These are phyloP conservation scores for Fusarium sp. DNA, from an alignment of 2,329 filamentous ascomycete species.

Conservation along the genomic window DNA sequence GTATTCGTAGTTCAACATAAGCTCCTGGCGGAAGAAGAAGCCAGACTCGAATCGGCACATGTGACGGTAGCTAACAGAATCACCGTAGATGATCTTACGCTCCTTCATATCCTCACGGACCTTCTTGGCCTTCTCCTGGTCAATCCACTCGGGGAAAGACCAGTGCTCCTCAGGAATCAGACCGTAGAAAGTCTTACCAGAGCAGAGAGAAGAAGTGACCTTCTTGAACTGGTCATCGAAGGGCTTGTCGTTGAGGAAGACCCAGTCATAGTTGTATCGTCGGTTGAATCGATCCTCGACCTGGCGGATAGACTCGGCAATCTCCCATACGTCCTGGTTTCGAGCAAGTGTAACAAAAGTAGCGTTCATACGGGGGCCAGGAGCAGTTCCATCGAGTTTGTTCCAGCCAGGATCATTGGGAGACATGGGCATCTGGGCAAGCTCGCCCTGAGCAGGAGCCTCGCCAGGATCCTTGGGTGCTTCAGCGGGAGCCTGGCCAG, in stretches of 20 bases:
- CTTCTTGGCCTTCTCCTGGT: constrained; percentile 90
- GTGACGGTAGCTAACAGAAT: constrained; percentile 96
- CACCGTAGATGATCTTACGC: constrained; percentile 97
- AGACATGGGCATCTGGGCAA: constrained; percentile 56
- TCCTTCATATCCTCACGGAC: constrained; percentile 94
- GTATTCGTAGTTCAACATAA: constrained; percentile 98
- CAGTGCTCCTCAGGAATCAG: constrained; percentile 92
- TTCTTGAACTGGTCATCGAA: constrained; percentile 96
- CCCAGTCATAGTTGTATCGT: constrained; percentile 98
- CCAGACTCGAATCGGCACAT: constrained; percentile 99
- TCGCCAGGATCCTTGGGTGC: constrained; percentile 34
- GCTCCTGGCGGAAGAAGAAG: constrained; percentile 96
- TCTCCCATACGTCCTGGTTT: constrained; percentile 96
- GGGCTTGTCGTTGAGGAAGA: constrained; percentile 95
- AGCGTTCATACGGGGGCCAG: constrained; percentile 87
- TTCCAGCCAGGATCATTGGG: constrained; percentile 65
- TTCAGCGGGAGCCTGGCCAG: constrained; percentile 11
- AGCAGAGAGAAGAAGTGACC: constrained; percentile 88
- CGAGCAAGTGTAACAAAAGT: constrained; percentile 96
- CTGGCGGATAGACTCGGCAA: constrained; percentile 93
- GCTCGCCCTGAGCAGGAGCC: constrained; percentile 50
- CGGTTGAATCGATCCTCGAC: constrained; percentile 98
- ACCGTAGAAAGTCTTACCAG: constrained; percentile 91
- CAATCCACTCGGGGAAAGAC: constrained; percentile 96
- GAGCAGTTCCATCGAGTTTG: constrained; percentile 62